A percentile compares a stretch with the other conserved stretches of the same genome.
These are phyloP conservation scores for Diplogelasinospora grovesii DNA, from an alignment of 495 filamentous ascomycete species.

Conservation along the genomic window DNA sequence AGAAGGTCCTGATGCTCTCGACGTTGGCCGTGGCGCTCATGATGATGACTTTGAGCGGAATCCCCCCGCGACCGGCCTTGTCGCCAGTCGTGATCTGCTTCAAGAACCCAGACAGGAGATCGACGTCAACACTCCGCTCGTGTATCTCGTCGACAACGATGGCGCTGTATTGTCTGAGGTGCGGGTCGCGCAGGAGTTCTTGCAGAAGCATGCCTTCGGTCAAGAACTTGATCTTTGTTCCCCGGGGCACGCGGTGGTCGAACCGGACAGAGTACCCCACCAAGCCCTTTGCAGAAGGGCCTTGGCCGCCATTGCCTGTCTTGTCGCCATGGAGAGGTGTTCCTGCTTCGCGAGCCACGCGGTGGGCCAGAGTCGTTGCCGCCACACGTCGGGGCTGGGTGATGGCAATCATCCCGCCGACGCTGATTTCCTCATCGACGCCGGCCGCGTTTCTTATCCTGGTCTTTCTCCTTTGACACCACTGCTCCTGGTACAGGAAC, in stretches of 20 bases:
- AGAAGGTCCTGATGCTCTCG: slow-evolving; percentile 68
- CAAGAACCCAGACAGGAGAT: slow-evolving; percentile 82
- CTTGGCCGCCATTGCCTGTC: slow-evolving; percentile 33
- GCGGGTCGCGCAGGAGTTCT: slow-evolving; percentile 83
- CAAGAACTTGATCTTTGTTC: slow-evolving; percentile 80
- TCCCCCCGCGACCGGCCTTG: slow-evolving; percentile 54
- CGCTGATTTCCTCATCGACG: slow-evolving; percentile 39
- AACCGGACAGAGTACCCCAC: slow-evolving; percentile 96
- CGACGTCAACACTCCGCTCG: slow-evolving; percentile 93
- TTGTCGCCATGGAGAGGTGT: slow-evolving; percentile 50
- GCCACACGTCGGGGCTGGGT: slow-evolving; percentile 93
- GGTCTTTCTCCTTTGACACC: slow-evolving; percentile 59
- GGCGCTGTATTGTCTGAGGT: slow-evolving; percentile 76
- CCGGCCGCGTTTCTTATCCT: slow-evolving; percentile 35
- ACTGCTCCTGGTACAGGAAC: slow-evolving; percentile 71
- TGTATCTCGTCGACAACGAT: slow-evolving; percentile 96
- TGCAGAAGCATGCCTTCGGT: slow-evolving; percentile 97
- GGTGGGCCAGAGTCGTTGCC: slow-evolving; percentile 82
- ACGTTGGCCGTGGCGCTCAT: slow-evolving; percentile 97
- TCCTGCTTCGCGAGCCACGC: slow-evolving; percentile 88
- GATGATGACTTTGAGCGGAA: slow-evolving; percentile 78
- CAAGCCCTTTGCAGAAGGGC: slow-evolving; percentile 48
- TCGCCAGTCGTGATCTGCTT: slow-evolving; percentile 60
- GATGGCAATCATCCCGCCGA: slow-evolving; percentile 87
- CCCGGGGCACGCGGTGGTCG: slow-evolving; percentile 67